Conservation (phyloP, 164 flowering plant species). For the Platanus orientalis region DNA sequence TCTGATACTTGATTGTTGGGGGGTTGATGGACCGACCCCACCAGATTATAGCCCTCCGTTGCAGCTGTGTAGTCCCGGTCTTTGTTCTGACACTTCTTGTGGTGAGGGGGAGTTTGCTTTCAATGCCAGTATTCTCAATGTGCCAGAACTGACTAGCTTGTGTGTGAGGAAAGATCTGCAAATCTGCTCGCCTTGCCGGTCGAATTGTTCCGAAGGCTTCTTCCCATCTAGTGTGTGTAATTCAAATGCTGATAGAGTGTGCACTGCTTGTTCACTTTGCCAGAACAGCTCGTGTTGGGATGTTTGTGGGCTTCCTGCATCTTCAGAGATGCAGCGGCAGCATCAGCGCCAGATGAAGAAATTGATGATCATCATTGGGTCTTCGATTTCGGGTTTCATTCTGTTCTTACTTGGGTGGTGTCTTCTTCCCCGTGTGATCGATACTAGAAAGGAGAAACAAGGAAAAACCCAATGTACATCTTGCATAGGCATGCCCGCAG, state of each 20-base stretch:
- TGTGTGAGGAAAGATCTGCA: slow-evolving; percentile 55
- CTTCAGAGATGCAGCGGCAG: slow-evolving; percentile 19
- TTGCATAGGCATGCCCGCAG: slow-evolving; percentile 44
- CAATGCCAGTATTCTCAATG: slow-evolving; percentile 73
- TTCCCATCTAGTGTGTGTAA: slow-evolving; percentile 72
- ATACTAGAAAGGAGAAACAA: slow-evolving; percentile 28
- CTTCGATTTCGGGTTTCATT: slow-evolving; percentile 39
- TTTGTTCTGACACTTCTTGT: slow-evolving; percentile 52
- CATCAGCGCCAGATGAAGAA: slow-evolving; percentile 29
- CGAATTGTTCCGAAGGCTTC: slow-evolving; percentile 58
- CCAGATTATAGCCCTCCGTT: slow-evolving; percentile 65
- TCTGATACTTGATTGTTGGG: slow-evolving; percentile 82
- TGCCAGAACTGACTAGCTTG: slow-evolving; percentile 63
- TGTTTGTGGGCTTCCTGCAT: slow-evolving; percentile 42
- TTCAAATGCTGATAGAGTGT: slow-evolving; percentile 56
- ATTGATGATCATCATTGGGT: slow-evolving; percentile 39
- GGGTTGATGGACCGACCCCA: slow-evolving; percentile 25
- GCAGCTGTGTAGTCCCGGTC: slow-evolving; percentile 82
- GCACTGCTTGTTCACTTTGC: slow-evolving; percentile 89
- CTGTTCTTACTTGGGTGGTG: slow-evolving; percentile 48
- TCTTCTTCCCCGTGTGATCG: slow-evolving; percentile 39
- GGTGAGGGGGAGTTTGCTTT: slow-evolving; percentile 53
- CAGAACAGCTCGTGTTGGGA: slow-evolving; percentile 82
- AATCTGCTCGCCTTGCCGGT: slow-evolving; percentile 77
- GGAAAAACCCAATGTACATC: slow-evolving; percentile 34